phyloP scores from a whole-genome alignment of 2,329 filamentous ascomycete species.

The Pestalotiopsis sp. region DNA sequence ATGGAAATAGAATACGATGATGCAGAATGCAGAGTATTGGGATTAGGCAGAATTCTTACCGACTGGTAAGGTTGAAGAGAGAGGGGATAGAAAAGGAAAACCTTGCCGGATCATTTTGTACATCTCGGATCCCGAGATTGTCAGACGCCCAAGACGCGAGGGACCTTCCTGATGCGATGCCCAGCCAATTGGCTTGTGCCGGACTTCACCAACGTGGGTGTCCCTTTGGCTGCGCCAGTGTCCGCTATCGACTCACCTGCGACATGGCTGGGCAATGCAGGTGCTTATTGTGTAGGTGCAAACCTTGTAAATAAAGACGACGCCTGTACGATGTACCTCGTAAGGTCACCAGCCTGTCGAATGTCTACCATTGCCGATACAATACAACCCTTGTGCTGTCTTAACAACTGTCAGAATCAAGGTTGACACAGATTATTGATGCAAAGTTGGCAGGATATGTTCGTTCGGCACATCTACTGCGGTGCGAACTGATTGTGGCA shows the following conservation, averaged over 20 bases:
- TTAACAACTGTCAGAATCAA: too few species aligned
- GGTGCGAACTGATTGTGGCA: too few species aligned
- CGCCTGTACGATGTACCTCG: too few species aligned
- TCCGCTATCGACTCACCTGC: background rate
- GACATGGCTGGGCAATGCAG: background rate
- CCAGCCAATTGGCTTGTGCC: background rate
- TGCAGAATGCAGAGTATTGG: too few species aligned
- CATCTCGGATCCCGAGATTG: background rate
- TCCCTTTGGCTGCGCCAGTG: background rate
- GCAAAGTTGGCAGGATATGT: too few species aligned
- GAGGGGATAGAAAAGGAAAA: background rate
- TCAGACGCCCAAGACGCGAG: background rate
- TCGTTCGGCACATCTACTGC: too few species aligned
- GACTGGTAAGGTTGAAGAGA: background rate
- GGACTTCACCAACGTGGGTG: slow-evolving; percentile 2
- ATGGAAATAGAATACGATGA: too few species aligned
- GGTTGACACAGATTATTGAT: too few species aligned
- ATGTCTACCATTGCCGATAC: too few species aligned
- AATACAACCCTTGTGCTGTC: too few species aligned
- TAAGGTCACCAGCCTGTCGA: too few species aligned
- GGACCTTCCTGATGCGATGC: slow-evolving; percentile 5
- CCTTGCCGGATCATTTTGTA: background rate
- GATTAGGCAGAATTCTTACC: background rate
- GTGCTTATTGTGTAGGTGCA: background rate
- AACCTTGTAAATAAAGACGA: too few species aligned